Evolutionary conservation across 768 basidiomycete species (phyloP), one percentile per base, ranked within the genome.

Genomic region (Naganishia onofrii): DNA sequence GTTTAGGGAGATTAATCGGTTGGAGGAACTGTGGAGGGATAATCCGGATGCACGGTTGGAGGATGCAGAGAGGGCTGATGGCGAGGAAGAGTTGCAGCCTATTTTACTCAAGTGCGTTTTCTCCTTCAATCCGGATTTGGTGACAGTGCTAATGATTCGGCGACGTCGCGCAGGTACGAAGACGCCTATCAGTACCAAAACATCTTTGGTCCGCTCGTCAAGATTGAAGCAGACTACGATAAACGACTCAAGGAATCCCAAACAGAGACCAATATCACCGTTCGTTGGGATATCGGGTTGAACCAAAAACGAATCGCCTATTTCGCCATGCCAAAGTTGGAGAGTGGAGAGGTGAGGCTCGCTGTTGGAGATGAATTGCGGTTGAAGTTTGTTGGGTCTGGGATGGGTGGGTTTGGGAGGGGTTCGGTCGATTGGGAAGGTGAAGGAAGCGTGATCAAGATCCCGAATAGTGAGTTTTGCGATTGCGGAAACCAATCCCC

Each of bases 171-270:
- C 70, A 82, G 83, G 54, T 99, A 99, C 80, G 95, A 98, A 79
- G 96, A 99, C 80, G 96, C 96, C 54, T 99, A 98, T 78, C 96
- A 98, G 77, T 99, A 99, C 80, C 96, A 99, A 83, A 99, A 99
- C 79, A 98, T 99, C 68, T 95, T 98, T 76, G 96, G 96, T 5
- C 96, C 96, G 19, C 86, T 99, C 55, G 96, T 99, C 81, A 99
- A 99, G 84, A 98, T 99, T 75, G 96, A 99, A 78, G 96, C 96
- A 1, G 96, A 99, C 83, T 99, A 97, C 76, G 96, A 99, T 79
- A 97, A 97, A 83, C 87, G 89, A 67, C 85, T 98, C 76, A 99
- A 99, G 82, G 96, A 99, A 81, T 92, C 92, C 71, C 96, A 99
- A 83, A 98, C 96, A 0, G 95, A 99, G 83, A 96, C 91, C 5